Evolutionary conservation across 139 green algal species (phyloP), one percentile per base, ranked within the genome.

Genomic region (Micromonas pusilla): DNA sequence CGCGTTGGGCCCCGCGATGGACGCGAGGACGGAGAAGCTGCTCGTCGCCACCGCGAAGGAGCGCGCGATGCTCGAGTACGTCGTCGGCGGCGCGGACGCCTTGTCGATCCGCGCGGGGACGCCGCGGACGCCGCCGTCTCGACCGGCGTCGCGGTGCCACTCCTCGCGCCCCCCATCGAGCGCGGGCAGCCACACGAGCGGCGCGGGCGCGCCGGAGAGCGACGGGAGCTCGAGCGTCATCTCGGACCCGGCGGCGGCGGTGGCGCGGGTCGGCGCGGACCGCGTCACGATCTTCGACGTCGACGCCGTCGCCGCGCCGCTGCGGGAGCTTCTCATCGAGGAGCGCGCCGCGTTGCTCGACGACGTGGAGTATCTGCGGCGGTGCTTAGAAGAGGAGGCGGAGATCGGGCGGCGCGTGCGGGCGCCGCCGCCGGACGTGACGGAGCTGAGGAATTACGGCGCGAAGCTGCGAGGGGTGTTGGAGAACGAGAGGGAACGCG

Each of bases 351-450:
- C 66, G 66, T 26, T 73, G 66, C 6, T 73, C 21, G 66, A 73
- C 30, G 66, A 73, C 66, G 31, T 45, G 28, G 66, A 73, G 66
- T 73, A 73, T 26, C 66, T 73, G 26, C 66, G 39, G 66, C 5
- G 21, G 28, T 73, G 66, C 31, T 26, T 73, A 16, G 66, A 73
- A 26, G 66, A 73, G 5, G 28, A 45, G 66, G 31, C 66, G 26
- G 28, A 39, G 5, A 6, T 3, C 4, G 31, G 66, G 4, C 13
- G 30, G 30, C 13, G 28, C 21, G 26, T 53, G 66, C 4, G 20
- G 66, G 28, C 31, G 25, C 28, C 66, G 5, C 26, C 66, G 66
- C 66, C 66, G 30, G 21, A 33, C 5, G 30, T 73, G 26, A 6
- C 26, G 66, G 66, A 73, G 28, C 66, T 73, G 26, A 39, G 21